phyloP scores from a whole-genome alignment of 495 filamentous ascomycete species.

The Apodospora peruviana region DNA sequence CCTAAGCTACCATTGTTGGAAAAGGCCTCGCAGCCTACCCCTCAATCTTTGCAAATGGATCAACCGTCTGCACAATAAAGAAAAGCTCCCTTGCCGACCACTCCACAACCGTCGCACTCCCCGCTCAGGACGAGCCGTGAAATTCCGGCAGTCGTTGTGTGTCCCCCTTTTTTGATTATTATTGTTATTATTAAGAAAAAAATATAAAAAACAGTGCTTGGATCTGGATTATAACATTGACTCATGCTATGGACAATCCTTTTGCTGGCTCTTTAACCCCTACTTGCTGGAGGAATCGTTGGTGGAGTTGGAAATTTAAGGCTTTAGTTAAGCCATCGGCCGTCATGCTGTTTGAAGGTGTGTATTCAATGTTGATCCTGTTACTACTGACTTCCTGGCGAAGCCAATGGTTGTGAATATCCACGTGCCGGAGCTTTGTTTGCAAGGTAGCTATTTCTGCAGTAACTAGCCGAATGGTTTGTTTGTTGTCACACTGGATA shows the following conservation, averaged over 20 bases:
- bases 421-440: not conserved
- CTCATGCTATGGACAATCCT: not conserved
- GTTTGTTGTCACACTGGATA: not conserved
- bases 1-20: too few relatives aligned
- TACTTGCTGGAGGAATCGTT: constrained; percentile 3
- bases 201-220: not conserved
- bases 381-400: not conserved
- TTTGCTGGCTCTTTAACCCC: constrained; percentile 4
- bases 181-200: too few relatives aligned
- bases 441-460: not conserved
- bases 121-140: too few relatives aligned
- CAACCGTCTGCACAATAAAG: too few relatives aligned
- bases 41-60: too few relatives aligned
- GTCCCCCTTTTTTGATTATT: too few relatives aligned
- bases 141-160: too few relatives aligned
- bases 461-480: not conserved
- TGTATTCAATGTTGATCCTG: not conserved
- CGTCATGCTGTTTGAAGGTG: not conserved
- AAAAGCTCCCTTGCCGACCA: too few relatives aligned
- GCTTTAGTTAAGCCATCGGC: constrained; percentile 2
- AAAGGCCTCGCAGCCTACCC: too few relatives aligned
- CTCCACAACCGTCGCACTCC: too few relatives aligned
- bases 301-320: constrained; percentile 1
- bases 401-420: not conserved
- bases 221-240: not conserved